These are phyloP conservation scores for Periconia macrospinosa DNA, from an alignment of 2,329 filamentous ascomycete genomes.

Conservation along the genomic window DNA sequence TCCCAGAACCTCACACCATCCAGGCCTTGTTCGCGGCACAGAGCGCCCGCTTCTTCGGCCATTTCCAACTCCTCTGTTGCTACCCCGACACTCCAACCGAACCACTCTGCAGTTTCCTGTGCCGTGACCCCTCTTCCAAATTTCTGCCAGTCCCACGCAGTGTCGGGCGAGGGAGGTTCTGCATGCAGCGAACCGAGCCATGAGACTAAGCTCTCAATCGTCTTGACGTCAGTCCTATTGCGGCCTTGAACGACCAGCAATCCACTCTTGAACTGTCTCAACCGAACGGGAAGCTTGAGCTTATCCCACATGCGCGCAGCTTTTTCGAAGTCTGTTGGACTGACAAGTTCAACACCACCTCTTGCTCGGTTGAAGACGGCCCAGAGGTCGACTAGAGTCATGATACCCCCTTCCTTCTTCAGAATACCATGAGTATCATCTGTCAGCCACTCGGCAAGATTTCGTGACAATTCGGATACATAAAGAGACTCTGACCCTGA, in stretches of 20 bases:
- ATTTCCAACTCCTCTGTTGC: slow-evolving; percentile 95
- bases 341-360: slow-evolving; percentile 92
- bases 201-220: slow-evolving; percentile 70
- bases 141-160: slow-evolving; percentile 72
- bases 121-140: slow-evolving; percentile 88
- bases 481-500: slow-evolving; percentile 81
- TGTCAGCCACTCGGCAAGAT: slow-evolving; percentile 44
- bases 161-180: slow-evolving; percentile 64
- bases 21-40: slow-evolving; percentile 90
- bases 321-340: slow-evolving; percentile 87
- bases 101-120: slow-evolving; percentile 83
- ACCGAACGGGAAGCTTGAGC: slow-evolving; percentile 79
- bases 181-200: slow-evolving; percentile 78
- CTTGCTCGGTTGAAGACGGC: slow-evolving; percentile 85
- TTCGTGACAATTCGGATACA: slow-evolving; percentile 61
- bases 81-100: slow-evolving; percentile 96
- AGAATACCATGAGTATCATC: slow-evolving; percentile 42
- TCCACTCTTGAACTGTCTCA: slow-evolving; percentile 88
- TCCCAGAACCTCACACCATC: slow-evolving; percentile 94
- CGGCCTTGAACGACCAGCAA: slow-evolving; percentile 90
- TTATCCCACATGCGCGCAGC: slow-evolving; percentile 87
- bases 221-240: slow-evolving; percentile 89
- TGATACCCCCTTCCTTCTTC: slow-evolving; percentile 41
- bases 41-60: slow-evolving; percentile 84
- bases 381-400: slow-evolving; percentile 45